Evolutionary conservation across 352 stramenopile genomes (phyloP), one percentile per base, ranked within the genome.

Genomic region (Phytopythium boreale): DNA sequence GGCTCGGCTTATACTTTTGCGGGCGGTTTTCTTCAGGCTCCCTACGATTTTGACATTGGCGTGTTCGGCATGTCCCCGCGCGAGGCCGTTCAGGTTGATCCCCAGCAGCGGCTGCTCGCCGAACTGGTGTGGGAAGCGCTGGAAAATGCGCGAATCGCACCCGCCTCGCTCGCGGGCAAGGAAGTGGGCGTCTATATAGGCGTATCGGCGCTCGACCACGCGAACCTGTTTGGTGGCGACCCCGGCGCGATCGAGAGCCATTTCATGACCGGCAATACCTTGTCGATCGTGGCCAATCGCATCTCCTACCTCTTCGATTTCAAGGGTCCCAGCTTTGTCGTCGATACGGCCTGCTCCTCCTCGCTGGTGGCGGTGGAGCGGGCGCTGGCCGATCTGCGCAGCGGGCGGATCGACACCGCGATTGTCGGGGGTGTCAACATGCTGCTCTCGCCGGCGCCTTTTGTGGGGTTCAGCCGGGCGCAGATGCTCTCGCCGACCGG

Each of bases 231-330:
- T 55, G 47, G 47, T 55, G 47, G 47, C 47, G 47, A 55, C 47
- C 47, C 47, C 47, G 47, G 47, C 47, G 47, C 47, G 47, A 55
- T 55, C 47, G 47, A 55, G 47, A 55, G 47, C 47, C 47, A 55
- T 55, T 55, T 55, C 47, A 55, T 55, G 47, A 55, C 47, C 47
- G 47, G 47, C 47, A 55, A 55, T 55, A 55, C 47, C 47, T 55
- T 55, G 47, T 55, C 47, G 47, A 55, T 55, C 47, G 47, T 55
- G 47, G 47, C 47, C 47, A 55, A 55, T 55, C 47, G 47, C 47
- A 55, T 55, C 47, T 55, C 47, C 47, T 55, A 55, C 47, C 47
- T 55, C 47, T 55, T 55, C 47, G 47, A 55, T 55, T 55, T 55
- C 47, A 55, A 55, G 47, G 47, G 47, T 55, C 47, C 47, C 47